Conservation (phyloP, 1,139 yeast genomes). For the Scheffersomyces stambukii region DNA sequence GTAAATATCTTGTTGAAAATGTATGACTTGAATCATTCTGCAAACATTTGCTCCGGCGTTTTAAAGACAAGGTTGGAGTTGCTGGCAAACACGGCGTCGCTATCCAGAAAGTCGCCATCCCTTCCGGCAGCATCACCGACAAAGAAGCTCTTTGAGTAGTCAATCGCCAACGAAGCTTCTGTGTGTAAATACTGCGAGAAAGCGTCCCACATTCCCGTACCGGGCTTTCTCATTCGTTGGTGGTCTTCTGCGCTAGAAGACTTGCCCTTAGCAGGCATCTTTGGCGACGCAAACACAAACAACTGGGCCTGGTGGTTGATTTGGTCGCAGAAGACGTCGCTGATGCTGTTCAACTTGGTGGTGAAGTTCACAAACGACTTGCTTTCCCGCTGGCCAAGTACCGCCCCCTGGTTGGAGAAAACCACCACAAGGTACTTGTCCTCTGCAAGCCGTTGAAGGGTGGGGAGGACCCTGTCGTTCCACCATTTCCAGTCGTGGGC, state of each 20-base stretch:
- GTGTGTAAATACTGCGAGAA: slow-evolving; percentile 34
- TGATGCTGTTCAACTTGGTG: slow-evolving; percentile 32
- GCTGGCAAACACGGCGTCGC: slow-evolving; percentile 68
- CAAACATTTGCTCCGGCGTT: slow-evolving; percentile 63
- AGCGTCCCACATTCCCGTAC: slow-evolving; percentile 63
- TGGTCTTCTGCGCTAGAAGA: slow-evolving; percentile 33
- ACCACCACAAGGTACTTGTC: slow-evolving; percentile 50
- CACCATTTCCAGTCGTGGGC: slow-evolving; percentile 72
- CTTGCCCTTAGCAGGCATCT: slow-evolving; percentile 30
- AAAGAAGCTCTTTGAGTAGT: slow-evolving; percentile 48
- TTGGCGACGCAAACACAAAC: slow-evolving; percentile 66
- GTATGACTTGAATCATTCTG: slow-evolving; percentile 1
- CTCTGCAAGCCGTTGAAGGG: slow-evolving; percentile 19
- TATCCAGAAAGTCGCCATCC: slow-evolving; percentile 66
- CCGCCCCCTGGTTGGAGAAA: slow-evolving; percentile 85
- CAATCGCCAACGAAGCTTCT: slow-evolving; percentile 21
- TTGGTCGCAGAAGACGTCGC: slow-evolving; percentile 12
- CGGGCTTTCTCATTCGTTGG: slow-evolving; percentile 64
- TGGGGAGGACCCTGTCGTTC: slow-evolving; percentile 19
- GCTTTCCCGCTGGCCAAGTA: slow-evolving; percentile 26
- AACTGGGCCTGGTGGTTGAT: too few species aligned
- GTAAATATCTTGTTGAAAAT: not conserved
- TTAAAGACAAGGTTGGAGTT: slow-evolving; percentile 49
- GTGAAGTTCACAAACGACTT: slow-evolving; percentile 52
- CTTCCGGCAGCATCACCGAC: slow-evolving; percentile 99